Conservation (phyloP, 805 yeast genomes). For the Schwanniomyces yamadae region DNA sequence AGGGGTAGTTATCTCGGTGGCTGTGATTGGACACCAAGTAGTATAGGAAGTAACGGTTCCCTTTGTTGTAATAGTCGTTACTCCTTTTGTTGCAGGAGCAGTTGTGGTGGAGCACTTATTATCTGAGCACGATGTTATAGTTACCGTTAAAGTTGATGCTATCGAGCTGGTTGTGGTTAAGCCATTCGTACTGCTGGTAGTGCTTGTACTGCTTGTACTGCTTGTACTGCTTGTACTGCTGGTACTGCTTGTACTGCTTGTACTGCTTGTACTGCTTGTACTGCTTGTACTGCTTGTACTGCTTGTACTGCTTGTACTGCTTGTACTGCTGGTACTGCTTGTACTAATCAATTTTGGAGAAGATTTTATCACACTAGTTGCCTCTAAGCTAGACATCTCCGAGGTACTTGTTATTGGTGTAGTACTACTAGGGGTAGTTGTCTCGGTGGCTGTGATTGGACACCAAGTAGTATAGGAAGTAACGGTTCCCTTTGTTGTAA, state of each 20-base stretch:
- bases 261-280: background rate
- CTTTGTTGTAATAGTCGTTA: conserved; percentile 14
- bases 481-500: conserved; percentile 7
- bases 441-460: conserved; percentile 10
- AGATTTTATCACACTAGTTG: background rate
- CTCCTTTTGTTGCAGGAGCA: conserved; percentile 13
- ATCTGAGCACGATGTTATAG: conserved; percentile 25
- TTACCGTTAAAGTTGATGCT: conserved; percentile 14
- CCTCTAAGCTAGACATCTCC: conserved; percentile 1
- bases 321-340: background rate
- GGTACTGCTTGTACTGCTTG: background rate
- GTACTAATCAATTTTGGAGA: background rate
- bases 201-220: background rate
- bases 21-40: conserved; percentile 18
- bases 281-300: background rate
- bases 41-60: conserved; percentile 11
- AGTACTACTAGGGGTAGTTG: background rate
- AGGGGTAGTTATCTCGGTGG: background rate
- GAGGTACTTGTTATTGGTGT: background rate
- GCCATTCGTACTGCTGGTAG: background rate
- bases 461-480: conserved; percentile 17
- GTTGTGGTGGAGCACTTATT: conserved; percentile 17
- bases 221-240: background rate
- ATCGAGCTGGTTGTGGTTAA: background rate
- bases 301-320: background rate